Evolutionary conservation across 768 basidiomycete species (phyloP), one percentile per base, ranked within the genome.

Genomic region (Scleroderma citrinum): DNA sequence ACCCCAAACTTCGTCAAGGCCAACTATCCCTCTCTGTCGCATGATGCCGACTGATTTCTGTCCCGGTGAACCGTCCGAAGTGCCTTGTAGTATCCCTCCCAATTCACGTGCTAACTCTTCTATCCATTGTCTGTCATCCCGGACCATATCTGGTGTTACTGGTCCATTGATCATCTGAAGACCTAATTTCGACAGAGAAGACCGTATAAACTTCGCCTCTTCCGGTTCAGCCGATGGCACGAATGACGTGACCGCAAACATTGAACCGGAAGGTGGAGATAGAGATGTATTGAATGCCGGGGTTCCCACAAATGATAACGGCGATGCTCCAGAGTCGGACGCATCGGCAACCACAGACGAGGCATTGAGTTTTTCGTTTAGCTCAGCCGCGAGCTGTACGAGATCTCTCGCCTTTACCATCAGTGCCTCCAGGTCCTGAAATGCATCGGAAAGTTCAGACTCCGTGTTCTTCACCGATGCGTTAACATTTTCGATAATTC

Each of bases 361-460:
- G 0, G 77, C 76, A 7, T 84, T 83, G 21, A 96, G 74, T 53
- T 81, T 87, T 49, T 88, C 81, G 59, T 91, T 93, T 53, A 98
- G 77, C 32, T 94, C 86, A 45, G 83, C 85, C 3, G 95, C 93
- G 20, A 97, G 76, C 26, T 79, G 79, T 49, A 94, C 93, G 83
- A 98, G 95, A 56, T 94, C 92, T 55, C 82, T 85, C 1, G 93
- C 92, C 62, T 94, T 89, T 42, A 85, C 73, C 87, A 89, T 93
- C 40, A 98, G 69, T 0, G 85, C 86, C 62, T 97, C 92, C 30
- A 98, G 76, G 60, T 98, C 96, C 55, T 82, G 74, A 29, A 97
- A 73, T 0, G 92, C 88, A 54, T 83, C 81, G 21, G 76, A 74
- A 70, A 98, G 78, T 54, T 83, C 74, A 7, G 76, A 77, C 39